Evolutionary conservation across 148 eudicot genomes (phyloP).

Genomic region (Simmondsia chinensis): DNA sequence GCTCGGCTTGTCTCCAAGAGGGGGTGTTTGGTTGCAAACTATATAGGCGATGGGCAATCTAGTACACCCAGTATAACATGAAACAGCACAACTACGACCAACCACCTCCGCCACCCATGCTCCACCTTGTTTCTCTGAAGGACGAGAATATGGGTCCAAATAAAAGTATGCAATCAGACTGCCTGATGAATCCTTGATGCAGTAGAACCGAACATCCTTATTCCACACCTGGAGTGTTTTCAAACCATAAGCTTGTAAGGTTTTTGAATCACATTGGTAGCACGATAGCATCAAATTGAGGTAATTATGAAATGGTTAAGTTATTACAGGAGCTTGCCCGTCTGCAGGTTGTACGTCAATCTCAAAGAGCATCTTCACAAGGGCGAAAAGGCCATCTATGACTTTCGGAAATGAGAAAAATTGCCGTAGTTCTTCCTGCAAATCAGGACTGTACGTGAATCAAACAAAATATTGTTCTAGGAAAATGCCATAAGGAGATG

Average conservation of each 20-base stretch:
- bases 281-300: too few relatives aligned
- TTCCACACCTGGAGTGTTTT: conserved; percentile 82
- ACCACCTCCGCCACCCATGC: conserved; percentile 83
- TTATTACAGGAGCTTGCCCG: conserved; percentile 69
- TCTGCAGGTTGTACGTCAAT: conserved; percentile 50
- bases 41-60: conserved; percentile 83
- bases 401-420: conserved; percentile 79
- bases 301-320: conserved; percentile 1
- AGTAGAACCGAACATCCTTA: conserved; percentile 57
- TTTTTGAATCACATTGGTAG: too few relatives aligned
- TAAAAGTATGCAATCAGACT: conserved; percentile 63
- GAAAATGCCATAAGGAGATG: too few relatives aligned
- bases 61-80: conserved; percentile 40
- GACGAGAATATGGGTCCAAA: conserved; percentile 89
- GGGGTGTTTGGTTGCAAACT: conserved; percentile 91
- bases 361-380: conserved; percentile 55
- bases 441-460: not conserved
- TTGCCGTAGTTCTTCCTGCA: conserved; percentile 76
- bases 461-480: not conserved
- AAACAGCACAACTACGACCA: conserved; percentile 57
- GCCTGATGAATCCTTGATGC: conserved; percentile 58
- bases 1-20: conserved; percentile 77
- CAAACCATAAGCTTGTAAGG: too few relatives aligned
- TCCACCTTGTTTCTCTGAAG: conserved; percentile 82
- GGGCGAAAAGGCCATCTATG: conserved; percentile 76